A percentile compares a stretch with the other conserved stretches of the same genome.
phyloP scores from a whole-genome alignment of 1,284 basidiomycete species.

The Albatrellus sp. region DNA sequence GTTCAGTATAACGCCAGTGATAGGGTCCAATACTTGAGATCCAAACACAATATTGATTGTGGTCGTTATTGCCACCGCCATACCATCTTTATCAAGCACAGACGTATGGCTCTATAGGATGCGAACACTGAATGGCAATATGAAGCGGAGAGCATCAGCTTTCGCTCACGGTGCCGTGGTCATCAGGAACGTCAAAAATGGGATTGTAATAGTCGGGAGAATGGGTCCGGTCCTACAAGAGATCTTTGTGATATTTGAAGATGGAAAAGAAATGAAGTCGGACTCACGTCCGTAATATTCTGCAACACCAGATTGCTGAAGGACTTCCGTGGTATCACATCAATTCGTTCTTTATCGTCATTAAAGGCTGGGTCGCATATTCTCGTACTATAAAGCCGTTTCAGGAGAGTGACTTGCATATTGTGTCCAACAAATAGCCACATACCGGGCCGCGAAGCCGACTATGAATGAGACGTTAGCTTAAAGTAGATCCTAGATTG shows the following conservation, averaged over 20 bases:
- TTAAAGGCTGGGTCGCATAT: slow-evolving; percentile 67
- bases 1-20: slow-evolving; percentile 82
- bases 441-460: slow-evolving; percentile 64
- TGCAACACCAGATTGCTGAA: slow-evolving; percentile 50
- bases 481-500: too few relatives aligned
- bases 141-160: neutral
- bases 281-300: slow-evolving; percentile 72
- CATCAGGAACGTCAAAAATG: slow-evolving; percentile 60
- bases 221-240: slow-evolving; percentile 63
- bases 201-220: slow-evolving; percentile 75
- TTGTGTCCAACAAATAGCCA: neutral
- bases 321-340: slow-evolving; percentile 58
- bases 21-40: slow-evolving; percentile 72
- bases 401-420: neutral
- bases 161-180: slow-evolving; percentile 76
- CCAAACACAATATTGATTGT: slow-evolving; percentile 87
- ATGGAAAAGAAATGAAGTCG: slow-evolving; percentile 1
- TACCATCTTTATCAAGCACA: slow-evolving; percentile 71
- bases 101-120: slow-evolving; percentile 63
- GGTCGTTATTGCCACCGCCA: slow-evolving; percentile 76
- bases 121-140: slow-evolving; percentile 2
- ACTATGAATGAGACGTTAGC: slow-evolving; percentile 20
- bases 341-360: slow-evolving; percentile 43
- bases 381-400: slow-evolving; percentile 41
- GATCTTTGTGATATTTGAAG: slow-evolving; percentile 10